Evolutionary conservation across 192 early-diverging fungal genomes (phyloP).

Genomic region (Pecoramyces ruminantium): DNA sequence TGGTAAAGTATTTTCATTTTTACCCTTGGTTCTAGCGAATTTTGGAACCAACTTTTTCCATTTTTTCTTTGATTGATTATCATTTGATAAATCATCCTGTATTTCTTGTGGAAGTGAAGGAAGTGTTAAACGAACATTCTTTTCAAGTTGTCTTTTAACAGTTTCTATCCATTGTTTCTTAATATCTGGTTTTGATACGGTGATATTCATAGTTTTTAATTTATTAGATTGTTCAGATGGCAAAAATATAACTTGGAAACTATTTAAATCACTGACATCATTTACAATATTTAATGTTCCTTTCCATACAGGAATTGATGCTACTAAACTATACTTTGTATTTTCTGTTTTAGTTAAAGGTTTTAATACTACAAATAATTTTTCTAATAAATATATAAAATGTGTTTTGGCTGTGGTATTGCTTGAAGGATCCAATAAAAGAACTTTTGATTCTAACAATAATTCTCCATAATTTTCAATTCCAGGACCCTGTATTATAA

Average conservation of each 20-base stretch:
- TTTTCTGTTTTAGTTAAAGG: background rate
- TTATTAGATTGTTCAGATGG: background rate
- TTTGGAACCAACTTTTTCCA: background rate
- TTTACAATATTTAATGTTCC: background rate
- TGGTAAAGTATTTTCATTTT: background rate
- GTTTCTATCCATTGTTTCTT: background rate
- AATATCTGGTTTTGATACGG: background rate
- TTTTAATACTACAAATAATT: background rate
- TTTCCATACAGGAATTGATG: background rate
- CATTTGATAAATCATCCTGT: background rate
- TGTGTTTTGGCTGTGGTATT: background rate
- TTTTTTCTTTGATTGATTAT: background rate
- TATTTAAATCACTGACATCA: background rate
- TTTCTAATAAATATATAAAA: background rate
- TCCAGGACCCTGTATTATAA: background rate
- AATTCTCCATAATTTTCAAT: background rate
- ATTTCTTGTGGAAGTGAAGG: background rate
- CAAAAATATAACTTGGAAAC: background rate
- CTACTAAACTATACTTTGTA: background rate
- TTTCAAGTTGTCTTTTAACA: background rate
- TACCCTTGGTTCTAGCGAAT: background rate
- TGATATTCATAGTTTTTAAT: background rate
- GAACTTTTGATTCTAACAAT: background rate
- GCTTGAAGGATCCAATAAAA: background rate
- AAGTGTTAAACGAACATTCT: background rate